Evolutionary conservation across 2,329 filamentous ascomycete genomes (phyloP), one percentile per base, ranked within the genome.

Genomic region (Alternaria sp.): DNA sequence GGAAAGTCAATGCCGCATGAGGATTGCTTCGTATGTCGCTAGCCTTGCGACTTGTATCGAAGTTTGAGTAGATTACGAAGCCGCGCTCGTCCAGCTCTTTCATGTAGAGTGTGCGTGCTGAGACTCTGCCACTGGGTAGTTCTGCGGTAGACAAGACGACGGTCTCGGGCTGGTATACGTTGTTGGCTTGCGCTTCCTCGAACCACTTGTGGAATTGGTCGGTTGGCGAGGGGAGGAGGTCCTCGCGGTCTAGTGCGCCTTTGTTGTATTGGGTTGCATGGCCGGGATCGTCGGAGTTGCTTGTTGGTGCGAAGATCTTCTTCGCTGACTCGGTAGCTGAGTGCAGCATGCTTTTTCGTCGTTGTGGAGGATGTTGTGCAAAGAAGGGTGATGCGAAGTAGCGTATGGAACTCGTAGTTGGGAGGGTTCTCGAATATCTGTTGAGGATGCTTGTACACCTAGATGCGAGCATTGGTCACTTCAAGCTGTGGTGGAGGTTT

Each of bases 51-150:
- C 89, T 92, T 0, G 92, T 96, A 63, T 89, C 93, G 83, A 94
- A 95, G 81, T 99, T 99, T 75, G 89, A 91, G 85, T 98, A 99
- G 52, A 99, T 85, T 46, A 98, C 93, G 81, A 96, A 99, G 15
- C 94, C 93, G 19, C 79, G 81, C 6, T 84, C 81, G 80, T 98
- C 94, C 23, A 98, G 88, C 84, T 98, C 96, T 82, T 99, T 99
- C 69, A 99, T 86, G 82, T 98, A 99, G 40, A 99, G 93, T 70
- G 93, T 87, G 62, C 96, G 92, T 4, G 92, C 90, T 50, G 89
- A 93, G 19, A 98, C 91, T 50, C 91, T 90, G 64, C 96, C 96
- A 0, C 89, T 91, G 2, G 95, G 95, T 5, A 98, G 86, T 23
- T 86, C 84, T 0, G 94, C 93, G 1, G 96, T 99, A 4, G 93